These are phyloP conservation scores for Mallotus repandus DNA, from an alignment of 441 rosid genomes.

Conservation along the genomic window DNA sequence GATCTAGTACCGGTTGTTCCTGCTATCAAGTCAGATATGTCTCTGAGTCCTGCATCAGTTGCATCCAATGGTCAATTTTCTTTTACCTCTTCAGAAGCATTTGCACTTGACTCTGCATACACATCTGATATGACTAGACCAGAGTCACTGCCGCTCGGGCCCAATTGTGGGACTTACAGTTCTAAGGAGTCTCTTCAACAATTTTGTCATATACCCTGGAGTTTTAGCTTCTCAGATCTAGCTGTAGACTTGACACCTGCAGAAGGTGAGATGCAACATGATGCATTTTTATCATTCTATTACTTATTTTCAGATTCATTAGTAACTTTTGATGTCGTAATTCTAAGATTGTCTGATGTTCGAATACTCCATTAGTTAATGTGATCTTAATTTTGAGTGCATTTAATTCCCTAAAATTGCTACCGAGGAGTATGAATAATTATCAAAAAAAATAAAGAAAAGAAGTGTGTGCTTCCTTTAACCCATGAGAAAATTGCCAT, in stretches of 20 bases:
- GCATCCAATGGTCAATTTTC: conserved; percentile 28
- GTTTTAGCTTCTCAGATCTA: conserved; percentile 27
- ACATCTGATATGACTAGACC: conserved; percentile 17
- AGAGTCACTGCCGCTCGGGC: conserved; percentile 10
- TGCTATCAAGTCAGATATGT: conserved; percentile 27
- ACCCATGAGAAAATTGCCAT: not conserved
- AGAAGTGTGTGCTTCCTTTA: too few relatives aligned
- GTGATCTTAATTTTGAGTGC: not conserved
- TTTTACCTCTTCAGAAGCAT: conserved; percentile 18
- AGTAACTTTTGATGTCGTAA: not conserved
- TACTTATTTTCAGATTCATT: not conserved
- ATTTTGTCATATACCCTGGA: conserved; percentile 25
- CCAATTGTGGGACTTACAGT: not conserved
- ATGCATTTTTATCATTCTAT: not conserved
- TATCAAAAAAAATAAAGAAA: too few relatives aligned
- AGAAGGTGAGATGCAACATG: conserved; percentile 26
- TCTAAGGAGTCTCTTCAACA: not conserved
- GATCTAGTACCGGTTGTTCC: not conserved
- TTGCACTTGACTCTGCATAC: conserved; percentile 26
- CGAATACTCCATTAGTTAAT: not conserved
- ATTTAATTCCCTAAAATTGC: too few relatives aligned
- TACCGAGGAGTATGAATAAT: too few relatives aligned
- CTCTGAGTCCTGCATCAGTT: conserved; percentile 27
- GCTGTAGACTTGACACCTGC: conserved; percentile 23
- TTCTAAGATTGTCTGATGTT: not conserved